phyloP scores from a whole-genome alignment of 495 filamentous ascomycete genomes.

The Hypoxylon intermedium region DNA sequence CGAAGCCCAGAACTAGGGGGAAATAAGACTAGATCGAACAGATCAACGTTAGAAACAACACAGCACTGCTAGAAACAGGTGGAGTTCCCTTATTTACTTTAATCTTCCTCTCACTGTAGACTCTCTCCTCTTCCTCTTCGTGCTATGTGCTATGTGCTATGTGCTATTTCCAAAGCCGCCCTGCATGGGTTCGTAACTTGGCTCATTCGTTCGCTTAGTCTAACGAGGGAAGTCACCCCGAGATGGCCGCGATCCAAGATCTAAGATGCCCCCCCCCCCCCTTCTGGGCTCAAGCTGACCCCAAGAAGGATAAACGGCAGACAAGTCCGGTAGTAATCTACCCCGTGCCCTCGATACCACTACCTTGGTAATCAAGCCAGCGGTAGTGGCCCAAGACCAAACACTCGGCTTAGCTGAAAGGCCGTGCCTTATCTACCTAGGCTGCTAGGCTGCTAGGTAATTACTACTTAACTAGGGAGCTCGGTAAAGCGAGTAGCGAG shows the following conservation, averaged over 20 bases:
- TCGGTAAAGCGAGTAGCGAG: neutral
- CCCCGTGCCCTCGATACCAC: slow-evolving; percentile 2
- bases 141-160: too few species aligned
- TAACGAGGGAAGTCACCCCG: slow-evolving; percentile 27
- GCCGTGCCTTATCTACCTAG: neutral
- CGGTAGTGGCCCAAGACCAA: slow-evolving; percentile 11
- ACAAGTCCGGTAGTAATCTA: slow-evolving; percentile 20
- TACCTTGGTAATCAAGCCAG: slow-evolving; percentile 5
- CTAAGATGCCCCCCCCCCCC: slow-evolving; percentile 22
- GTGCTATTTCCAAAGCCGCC: slow-evolving; percentile 1
- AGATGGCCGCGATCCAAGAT: slow-evolving; percentile 28
- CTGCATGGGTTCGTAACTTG: slow-evolving; percentile 15
- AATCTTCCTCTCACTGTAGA: slow-evolving; percentile 6
- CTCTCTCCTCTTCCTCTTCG: slow-evolving; percentile 5
- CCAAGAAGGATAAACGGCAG: slow-evolving; percentile 18
- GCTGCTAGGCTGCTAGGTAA: neutral
- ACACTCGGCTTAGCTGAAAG: slow-evolving; percentile 9
- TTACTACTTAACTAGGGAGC: slow-evolving; percentile 5
- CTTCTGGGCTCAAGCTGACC: slow-evolving; percentile 20
- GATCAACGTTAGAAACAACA: slow-evolving; percentile 20
- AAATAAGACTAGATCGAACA: slow-evolving; percentile 21
- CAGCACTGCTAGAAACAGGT: too few species aligned
- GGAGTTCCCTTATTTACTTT: slow-evolving; percentile 22
- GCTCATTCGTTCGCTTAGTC: slow-evolving; percentile 33
- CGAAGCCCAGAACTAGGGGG: slow-evolving; percentile 21